Evolutionary conservation across 352 stramenopile species (phyloP), one percentile per base, ranked within the genome.

Genomic region (Globisporangium solare): DNA sequence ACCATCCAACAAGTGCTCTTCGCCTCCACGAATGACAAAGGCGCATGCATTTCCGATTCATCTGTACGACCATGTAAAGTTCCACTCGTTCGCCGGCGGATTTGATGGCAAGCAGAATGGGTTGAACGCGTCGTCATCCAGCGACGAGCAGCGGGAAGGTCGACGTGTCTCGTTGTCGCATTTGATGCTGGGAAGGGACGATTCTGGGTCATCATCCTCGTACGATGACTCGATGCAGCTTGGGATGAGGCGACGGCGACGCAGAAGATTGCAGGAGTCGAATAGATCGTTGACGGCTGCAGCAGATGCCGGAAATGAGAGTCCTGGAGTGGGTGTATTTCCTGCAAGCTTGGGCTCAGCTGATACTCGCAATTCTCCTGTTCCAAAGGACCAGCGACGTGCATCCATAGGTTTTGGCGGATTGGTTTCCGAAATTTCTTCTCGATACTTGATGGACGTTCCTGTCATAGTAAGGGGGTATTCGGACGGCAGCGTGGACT

Each of bases 401-500:
- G 47, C 46, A 7, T 50, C 47, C 10, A 41, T 51, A 32, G 49
- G 22, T 3, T 62, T 52, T 13, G 45, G 31, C 17, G 51, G 35
- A 5, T 53, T 41, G 3, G 17, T 51, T 0, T 47, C 24, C 13
- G 32, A 64, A 12, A 17, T 54, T 21, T 54, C 54, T 0, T 71
- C 62, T 63, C 60, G 54, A 2, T 69, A 79, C 45, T 61, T 92
- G 39, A 51, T 88, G 45, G 79, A 92, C 47, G 75, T 92, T 2
- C 76, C 79, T 24, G 49, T 89, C 10, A 58, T 86, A 10, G 67
- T 51, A 13, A 78, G 71, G 42, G 77, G 79, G 0, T 88, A 68
- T 31, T 64, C 61, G 5, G 70, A 89, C 58, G 81, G 81, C 17
- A 71, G 64, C 20, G 47, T 83, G 2, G 72, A 76, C 18, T 73